Base-by-base conservation (phyloP, 1,284 basidiomycete species). In the Tilletia horrida region DNA sequence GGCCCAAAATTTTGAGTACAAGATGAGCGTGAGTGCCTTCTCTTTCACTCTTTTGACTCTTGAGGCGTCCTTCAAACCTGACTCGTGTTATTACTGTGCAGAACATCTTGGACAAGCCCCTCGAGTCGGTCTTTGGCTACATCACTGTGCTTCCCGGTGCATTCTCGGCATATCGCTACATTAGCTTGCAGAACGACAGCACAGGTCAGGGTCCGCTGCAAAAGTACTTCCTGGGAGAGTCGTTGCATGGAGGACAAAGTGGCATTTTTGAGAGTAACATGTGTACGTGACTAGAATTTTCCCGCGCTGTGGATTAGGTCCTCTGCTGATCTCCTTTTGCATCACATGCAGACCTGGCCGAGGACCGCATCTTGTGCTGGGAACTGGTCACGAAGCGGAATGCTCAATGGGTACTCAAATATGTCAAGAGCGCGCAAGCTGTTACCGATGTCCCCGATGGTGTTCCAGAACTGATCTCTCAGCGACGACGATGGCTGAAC, bases 141-240 rank as follows among this genome's bases (percentile, higher is more conserved):
- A 95, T 96, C 79, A 90, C 90, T 0, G 92, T 96, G 44, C 82
- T 96, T 59, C 93, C 93, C 1, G 93, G 93, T 71, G 93, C 93
- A 2, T 96, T 96, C 83, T 92, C 90, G 67, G 93, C 93, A 1
- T 82, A 79, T 64, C 73, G 80, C 66, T 94, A 93, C 82, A 91
- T 92, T 68, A 93, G 93, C 4, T 82, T 97, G 66, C 90, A 92
- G 82, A 95, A 97, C 78, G 91, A 95, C 73, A 77, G 84, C 3
- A 85, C 83, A 14, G 93, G 93, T 0, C 88, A 93, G 74, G 93
- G 92, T 0, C 94, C 94, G 0, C 79, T 97, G 70, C 89, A 92
- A 73, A 92, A 94, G 81, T 97, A 97, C 83, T 97, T 97, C 85
- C 84, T 93, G 50, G 93, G 94, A 27, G 85, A 93, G 89, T 82